These are phyloP conservation scores for Hypoxylon crocopeplum DNA, from an alignment of 495 filamentous ascomycete species.

Conservation along the genomic window DNA sequence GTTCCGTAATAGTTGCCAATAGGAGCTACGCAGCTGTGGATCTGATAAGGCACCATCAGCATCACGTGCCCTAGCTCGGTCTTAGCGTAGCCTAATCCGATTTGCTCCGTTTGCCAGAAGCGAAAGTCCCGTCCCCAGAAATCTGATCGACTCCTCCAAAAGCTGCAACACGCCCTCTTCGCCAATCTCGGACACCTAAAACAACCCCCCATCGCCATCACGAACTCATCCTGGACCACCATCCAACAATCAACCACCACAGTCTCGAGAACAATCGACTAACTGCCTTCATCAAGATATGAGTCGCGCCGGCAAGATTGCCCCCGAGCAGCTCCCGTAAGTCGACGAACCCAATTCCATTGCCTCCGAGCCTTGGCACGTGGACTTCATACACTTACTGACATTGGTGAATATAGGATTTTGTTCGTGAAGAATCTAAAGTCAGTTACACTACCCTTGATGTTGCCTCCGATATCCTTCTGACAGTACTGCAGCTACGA, in stretches of 20 bases:
- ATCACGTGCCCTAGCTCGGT: constrained; percentile 33
- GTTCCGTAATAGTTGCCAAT: no score
- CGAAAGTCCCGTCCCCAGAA: constrained; percentile 21
- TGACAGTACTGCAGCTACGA: constrained; percentile 36
- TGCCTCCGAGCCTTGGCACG: neutral
- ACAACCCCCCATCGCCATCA: constrained; percentile 23
- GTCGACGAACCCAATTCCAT: constrained; percentile 39
- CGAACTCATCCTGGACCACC: constrained; percentile 24
- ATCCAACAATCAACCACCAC: constrained; percentile 29
- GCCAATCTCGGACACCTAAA: constrained; percentile 34
- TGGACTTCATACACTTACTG: constrained; percentile 15
- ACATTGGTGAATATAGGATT: constrained; percentile 35
- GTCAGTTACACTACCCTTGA: constrained; percentile 16
- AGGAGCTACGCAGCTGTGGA: neutral
- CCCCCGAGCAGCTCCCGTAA: constrained; percentile 89
- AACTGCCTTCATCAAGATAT: constrained; percentile 58
- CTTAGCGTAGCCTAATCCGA: constrained; percentile 38
- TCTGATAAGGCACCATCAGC: constrained; percentile 16
- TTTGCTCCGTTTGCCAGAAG: constrained; percentile 30
- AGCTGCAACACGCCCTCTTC: constrained; percentile 37
- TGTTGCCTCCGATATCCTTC: neutral
- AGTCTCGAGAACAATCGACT: constrained; percentile 13
- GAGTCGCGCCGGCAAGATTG: constrained; percentile 81
- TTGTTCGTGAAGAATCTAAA: constrained; percentile 47
- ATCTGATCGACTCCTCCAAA: constrained; percentile 32